Evolutionary conservation across 2,329 filamentous ascomycete species (phyloP).

Genomic region (Colletotrichum costaricense): DNA sequence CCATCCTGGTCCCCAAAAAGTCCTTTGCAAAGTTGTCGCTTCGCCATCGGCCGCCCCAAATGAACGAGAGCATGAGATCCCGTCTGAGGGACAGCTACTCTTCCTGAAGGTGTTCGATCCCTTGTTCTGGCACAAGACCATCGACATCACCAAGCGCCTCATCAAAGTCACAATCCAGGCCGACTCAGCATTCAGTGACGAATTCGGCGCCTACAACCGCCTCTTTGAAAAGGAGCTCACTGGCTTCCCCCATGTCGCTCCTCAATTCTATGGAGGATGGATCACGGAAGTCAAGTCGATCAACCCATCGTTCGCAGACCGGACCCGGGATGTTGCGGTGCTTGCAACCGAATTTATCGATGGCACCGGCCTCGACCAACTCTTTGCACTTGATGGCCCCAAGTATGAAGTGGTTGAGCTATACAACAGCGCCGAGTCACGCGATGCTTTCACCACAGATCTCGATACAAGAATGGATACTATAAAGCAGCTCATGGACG

Average conservation of each 20-base stretch:
- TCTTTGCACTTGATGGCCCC: not conserved
- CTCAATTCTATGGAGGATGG: conserved; percentile 14
- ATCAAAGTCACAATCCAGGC: not conserved
- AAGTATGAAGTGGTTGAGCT: not conserved
- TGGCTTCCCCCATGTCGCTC: not conserved
- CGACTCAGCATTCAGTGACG: not conserved
- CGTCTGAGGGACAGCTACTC: not conserved
- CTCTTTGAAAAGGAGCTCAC: not conserved
- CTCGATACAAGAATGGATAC: not conserved
- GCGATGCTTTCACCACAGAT: not conserved
- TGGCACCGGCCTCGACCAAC: not conserved
- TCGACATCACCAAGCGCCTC: not conserved
- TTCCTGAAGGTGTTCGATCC: conserved; percentile 15
- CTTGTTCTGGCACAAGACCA: not conserved
- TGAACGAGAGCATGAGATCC: not conserved
- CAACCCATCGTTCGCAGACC: not conserved
- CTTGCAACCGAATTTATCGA: conserved; percentile 3
- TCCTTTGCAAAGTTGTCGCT: conserved; percentile 4
- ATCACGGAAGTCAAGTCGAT: not conserved
- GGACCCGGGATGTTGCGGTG: not conserved
- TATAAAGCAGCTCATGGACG: conserved; percentile 4
- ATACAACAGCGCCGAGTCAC: not conserved
- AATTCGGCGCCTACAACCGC: not conserved
- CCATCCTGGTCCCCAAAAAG: not conserved
- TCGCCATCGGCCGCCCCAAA: not conserved